These are phyloP conservation scores for Colletotrichum endophyticum DNA, from an alignment of 2,329 filamentous ascomycete genomes.

Conservation along the genomic window DNA sequence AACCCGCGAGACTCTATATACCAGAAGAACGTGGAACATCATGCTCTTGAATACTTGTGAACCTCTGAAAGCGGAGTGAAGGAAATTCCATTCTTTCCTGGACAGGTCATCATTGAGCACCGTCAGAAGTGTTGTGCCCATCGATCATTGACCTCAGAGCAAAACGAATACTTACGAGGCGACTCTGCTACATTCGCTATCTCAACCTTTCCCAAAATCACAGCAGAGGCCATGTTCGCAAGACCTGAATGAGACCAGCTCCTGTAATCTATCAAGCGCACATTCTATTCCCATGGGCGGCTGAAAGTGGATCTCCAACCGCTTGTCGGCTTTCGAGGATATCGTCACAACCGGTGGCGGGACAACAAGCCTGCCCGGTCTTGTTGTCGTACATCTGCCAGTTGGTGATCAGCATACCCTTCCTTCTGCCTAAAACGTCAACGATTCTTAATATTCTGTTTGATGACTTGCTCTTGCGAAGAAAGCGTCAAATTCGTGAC, in stretches of 20 bases:
- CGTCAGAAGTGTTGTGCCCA: neutral
- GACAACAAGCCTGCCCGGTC: neutral
- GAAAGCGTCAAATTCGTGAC: rapidly evolving
- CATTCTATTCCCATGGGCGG: rapidly evolving
- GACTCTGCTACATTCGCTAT: rapidly evolving
- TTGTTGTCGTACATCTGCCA: neutral
- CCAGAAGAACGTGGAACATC: neutral
- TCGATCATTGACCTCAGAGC: neutral
- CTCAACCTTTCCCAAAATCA: neutral
- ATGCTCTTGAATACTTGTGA: neutral
- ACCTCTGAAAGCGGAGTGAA: neutral
- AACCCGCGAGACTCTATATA: neutral
- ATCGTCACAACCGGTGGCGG: neutral
- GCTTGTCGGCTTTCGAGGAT: neutral
- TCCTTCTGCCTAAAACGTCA: rapidly evolving
- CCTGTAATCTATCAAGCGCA: rapidly evolving
- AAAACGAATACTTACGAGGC: neutral
- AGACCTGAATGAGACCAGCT: neutral
- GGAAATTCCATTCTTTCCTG: neutral
- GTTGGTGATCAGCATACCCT: neutral
- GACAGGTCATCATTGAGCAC: neutral
- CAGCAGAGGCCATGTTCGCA: neutral
- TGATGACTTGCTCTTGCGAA: neutral
- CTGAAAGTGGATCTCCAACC: neutral
- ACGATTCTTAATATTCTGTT: neutral